Base-by-base conservation (phyloP, 2,329 filamentous ascomycete genomes). In the Grosmannia serpens region DNA sequence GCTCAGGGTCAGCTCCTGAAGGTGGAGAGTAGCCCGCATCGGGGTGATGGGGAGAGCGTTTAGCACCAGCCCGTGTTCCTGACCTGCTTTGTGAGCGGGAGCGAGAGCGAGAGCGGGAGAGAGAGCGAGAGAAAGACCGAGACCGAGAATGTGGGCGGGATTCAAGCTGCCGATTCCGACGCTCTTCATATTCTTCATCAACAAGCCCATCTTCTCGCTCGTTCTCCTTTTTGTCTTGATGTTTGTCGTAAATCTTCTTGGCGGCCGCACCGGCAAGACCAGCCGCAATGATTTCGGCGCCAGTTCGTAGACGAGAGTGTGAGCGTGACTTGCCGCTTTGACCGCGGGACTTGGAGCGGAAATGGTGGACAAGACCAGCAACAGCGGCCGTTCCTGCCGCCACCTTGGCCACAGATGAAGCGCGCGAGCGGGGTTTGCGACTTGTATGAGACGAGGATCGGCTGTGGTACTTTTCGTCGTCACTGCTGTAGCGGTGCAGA, bases 191-290 rank as follows among this genome's bases (percentile, higher is more conserved):
- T 57, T 67, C 64, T 51, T 67, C 64, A 44, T 64, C 61, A 10
- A 62, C 56, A 20, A 57, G 17, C 1, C 65, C 64, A 58, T 65
- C 66, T 53, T 67, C 65, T 47, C 64, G 68, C 53, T 71, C 70
- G 49, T 71, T 71, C 33, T 67, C 65, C 67, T 83, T 80, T 76
- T 83, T 85, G 13, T 83, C 78, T 69, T 82, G 77, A 63, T 77
- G 78, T 53, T 75, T 76, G 68, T 85, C 81, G 70, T 82, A 85
- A 26, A 85, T 66, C 67, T 83, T 84, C 64, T 78, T 80, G 46
- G 82, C 83, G 1, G 80, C 78, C 10, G 82, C 82, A 53, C 80
- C 82, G 26, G 80, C 81, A 5, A 84, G 73, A 6, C 82, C 82
- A 10, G 81, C 81, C 2, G 79, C 82, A 1, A 78, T 80, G 59